phyloP scores from a whole-genome alignment of 768 basidiomycete genomes.

The Coprinellus micaceus region DNA sequence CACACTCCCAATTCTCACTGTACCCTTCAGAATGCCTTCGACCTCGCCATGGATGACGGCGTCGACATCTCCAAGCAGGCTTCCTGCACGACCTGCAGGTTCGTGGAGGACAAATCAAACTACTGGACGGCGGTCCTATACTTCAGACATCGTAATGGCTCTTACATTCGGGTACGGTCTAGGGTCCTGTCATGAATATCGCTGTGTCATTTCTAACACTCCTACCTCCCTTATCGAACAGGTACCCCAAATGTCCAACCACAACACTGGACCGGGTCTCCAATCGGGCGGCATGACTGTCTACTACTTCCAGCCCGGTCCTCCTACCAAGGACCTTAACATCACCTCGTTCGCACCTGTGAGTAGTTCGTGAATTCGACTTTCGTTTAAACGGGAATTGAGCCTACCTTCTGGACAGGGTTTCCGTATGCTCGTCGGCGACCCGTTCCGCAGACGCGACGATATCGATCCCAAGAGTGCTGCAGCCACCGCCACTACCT shows the following conservation, averaged over 20 bases:
- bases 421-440: slow-evolving; percentile 1
- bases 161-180: slow-evolving; percentile 7
- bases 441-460: neutral
- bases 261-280: slow-evolving; percentile 6
- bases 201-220: too few species aligned
- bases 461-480: slow-evolving; percentile 1
- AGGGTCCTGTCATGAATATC: neutral
- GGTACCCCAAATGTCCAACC: slow-evolving; percentile 12
- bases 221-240: too few species aligned
- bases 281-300: slow-evolving; percentile 10
- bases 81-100: slow-evolving; percentile 14
- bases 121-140: slow-evolving; percentile 15
- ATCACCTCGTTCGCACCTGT: neutral
- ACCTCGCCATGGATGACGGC: slow-evolving; percentile 10
- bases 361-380: neutral
- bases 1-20: neutral
- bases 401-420: too few species aligned
- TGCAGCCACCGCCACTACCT: neutral
- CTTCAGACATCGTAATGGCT: slow-evolving; percentile 12
- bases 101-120: slow-evolving; percentile 14
- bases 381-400: too few species aligned
- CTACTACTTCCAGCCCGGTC: slow-evolving; percentile 8
- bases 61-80: slow-evolving; percentile 3
- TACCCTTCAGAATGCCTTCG: slow-evolving; percentile 1
- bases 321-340: neutral